Conservation (phyloP, 352 stramenopile genomes). For the Phytophthora lateralis region DNA sequence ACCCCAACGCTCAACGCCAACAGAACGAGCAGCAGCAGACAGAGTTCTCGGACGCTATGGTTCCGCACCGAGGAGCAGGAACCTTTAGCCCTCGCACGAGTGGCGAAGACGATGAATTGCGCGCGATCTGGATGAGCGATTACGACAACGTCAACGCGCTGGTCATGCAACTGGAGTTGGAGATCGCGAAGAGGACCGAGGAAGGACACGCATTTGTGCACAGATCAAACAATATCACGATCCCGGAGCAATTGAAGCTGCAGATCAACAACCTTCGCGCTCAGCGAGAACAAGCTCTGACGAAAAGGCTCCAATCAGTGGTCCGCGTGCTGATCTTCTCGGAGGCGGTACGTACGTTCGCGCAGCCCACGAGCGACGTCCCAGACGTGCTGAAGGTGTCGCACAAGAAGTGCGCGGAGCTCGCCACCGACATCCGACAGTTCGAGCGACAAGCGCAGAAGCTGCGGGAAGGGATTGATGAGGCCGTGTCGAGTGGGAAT, state of each 20-base stretch:
- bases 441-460: slow-evolving; percentile 38
- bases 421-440: slow-evolving; percentile 37
- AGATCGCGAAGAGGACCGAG: slow-evolving; percentile 32
- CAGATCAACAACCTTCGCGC: slow-evolving; percentile 42
- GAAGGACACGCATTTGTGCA: slow-evolving; percentile 44
- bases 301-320: slow-evolving; percentile 45
- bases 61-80: slow-evolving; percentile 18
- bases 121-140: slow-evolving; percentile 42
- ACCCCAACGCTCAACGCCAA: slow-evolving; percentile 23
- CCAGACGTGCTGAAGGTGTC: slow-evolving; percentile 47
- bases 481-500: slow-evolving; percentile 53
- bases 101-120: slow-evolving; percentile 41
- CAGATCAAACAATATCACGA: slow-evolving; percentile 51
- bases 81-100: slow-evolving; percentile 18
- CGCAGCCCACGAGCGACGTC: slow-evolving; percentile 42
- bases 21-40: slow-evolving; percentile 16
- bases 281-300: slow-evolving; percentile 36
- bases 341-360: slow-evolving; percentile 45
- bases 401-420: slow-evolving; percentile 53
- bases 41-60: slow-evolving; percentile 25
- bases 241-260: slow-evolving; percentile 50
- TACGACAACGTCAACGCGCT: slow-evolving; percentile 45
- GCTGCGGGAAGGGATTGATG: slow-evolving; percentile 46
- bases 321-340: slow-evolving; percentile 66
- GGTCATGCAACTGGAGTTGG: slow-evolving; percentile 33